phyloP scores from a whole-genome alignment of 176 grass and related monocot species.

The Typha latifolia region DNA sequence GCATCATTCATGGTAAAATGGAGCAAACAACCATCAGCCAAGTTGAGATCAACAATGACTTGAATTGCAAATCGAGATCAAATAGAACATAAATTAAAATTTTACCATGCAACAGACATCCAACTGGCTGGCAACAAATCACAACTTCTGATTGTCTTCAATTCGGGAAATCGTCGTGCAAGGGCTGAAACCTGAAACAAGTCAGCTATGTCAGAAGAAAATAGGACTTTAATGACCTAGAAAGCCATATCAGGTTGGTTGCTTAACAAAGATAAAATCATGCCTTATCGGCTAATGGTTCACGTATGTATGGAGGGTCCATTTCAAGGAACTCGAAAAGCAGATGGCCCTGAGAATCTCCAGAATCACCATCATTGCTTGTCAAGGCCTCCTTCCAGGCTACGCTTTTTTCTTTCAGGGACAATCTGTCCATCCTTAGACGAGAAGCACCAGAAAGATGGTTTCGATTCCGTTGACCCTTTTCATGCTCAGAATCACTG shows the following conservation, averaged over 20 bases:
- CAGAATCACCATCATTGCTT: slow-evolving; percentile 39
- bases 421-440: not conserved
- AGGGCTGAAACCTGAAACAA: slow-evolving; percentile 35
- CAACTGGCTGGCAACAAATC: slow-evolving; percentile 42
- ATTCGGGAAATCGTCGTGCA: slow-evolving; percentile 28
- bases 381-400: slow-evolving; percentile 22
- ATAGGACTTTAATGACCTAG: too few relatives aligned
- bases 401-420: slow-evolving; percentile 5
- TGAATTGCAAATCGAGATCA: too few relatives aligned
- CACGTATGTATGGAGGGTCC: slow-evolving; percentile 39
- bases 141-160: slow-evolving; percentile 32
- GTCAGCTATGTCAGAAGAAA: not conserved
- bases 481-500: slow-evolving; percentile 31
- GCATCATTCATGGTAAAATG: slow-evolving; percentile 6
- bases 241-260: too few relatives aligned
- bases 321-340: slow-evolving; percentile 45
- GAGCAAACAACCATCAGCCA: not conserved
- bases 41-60: too few relatives aligned
- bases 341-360: slow-evolving; percentile 19
- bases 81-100: not conserved
- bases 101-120: slow-evolving; percentile 44
- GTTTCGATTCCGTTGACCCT: slow-evolving; percentile 6
- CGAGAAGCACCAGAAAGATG: not conserved
- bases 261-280: not conserved
- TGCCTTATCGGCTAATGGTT: slow-evolving; percentile 52